These are phyloP conservation scores for Mucor velutinosus DNA, from an alignment of 371 early-diverging fungal genomes.

Conservation along the genomic window DNA sequence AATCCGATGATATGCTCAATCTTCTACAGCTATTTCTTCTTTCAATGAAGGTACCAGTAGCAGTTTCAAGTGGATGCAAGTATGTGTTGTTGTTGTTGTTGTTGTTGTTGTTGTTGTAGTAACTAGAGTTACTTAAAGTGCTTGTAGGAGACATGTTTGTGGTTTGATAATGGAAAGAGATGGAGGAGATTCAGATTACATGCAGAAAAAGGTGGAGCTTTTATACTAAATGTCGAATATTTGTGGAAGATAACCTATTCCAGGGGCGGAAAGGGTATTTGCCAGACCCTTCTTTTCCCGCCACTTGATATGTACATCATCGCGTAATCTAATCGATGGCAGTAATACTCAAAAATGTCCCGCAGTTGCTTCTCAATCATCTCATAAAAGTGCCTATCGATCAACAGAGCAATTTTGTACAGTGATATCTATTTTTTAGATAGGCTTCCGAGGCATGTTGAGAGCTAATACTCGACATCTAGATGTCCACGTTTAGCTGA, in stretches of 20 bases:
- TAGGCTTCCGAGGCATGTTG: not conserved
- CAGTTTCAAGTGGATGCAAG: slow-evolving; percentile 12
- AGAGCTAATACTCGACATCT: not conserved
- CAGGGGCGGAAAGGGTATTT: slow-evolving; percentile 15
- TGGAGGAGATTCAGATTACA: not conserved
- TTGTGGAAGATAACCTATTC: not conserved
- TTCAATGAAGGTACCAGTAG: slow-evolving; percentile 4
- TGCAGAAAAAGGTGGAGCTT: not conserved
- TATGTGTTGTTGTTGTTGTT: not conserved
- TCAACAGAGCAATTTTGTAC: not conserved
- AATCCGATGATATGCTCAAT: slow-evolving; percentile 12
- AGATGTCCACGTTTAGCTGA: not conserved
- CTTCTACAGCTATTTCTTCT: slow-evolving; percentile 6
- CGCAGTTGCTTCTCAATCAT: not conserved
- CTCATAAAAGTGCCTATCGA: not conserved
- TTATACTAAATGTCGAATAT: not conserved
- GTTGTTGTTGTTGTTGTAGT: not conserved
- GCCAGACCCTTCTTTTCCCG: slow-evolving; percentile 23
- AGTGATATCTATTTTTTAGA: not conserved
- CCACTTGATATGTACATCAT: not conserved
- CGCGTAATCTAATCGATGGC: slow-evolving; percentile 7
- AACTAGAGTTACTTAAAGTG: not conserved
- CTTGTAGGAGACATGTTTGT: slow-evolving; percentile 6
- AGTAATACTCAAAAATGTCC: not conserved
- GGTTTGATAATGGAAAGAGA: not conserved